Evolutionary conservation across 2,329 filamentous ascomycete species (phyloP), one percentile per base, ranked within the genome.

Genomic region (Exophiala bonariae): DNA sequence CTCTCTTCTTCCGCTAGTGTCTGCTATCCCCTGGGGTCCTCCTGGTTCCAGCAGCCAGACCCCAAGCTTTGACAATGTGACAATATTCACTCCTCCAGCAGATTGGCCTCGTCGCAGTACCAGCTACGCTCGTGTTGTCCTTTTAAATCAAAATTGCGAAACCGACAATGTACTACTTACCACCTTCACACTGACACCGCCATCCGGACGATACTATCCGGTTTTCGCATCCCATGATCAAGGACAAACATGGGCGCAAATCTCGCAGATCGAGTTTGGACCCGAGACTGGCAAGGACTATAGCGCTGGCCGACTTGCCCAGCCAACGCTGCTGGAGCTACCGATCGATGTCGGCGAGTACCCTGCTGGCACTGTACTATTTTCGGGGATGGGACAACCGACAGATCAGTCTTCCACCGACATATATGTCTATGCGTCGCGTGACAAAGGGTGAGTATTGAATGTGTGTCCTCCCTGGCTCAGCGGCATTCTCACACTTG

Each of bases 391-490:
- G 38, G 38, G 7, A 4, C 4, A 8, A 41, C 38, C 38, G 9
- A 23, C 19, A 10, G 38, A 30, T 41, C 9, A 14, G 16, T 11
- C 8, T 4, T 41, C 38, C 17, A 41, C 38, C 3, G 22, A 41
- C 22, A 41, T 41, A 3, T 41, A 41, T 30, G 38, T 41, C 11
- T 41, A 41, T 41, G 38, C 38, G 11, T 41, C 38, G 26, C 38
- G 17, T 4, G 38, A 41, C 17, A 41, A 30, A 26, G 38, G 38
- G 38, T 41, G 16, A 28, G 38, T 26, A 26, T 26, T 26, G 23
- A 26, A 26, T 26, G 14, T 9, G n/a, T 17, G 14, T 7, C 33
- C 14, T 35, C 33, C 18, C 13, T 20, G 11, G 11, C 19, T 38
- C 35, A 6, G 11, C n/a, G 8, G n/a, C 10, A 6, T 4, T 20